Base-by-base conservation (phyloP, 1,284 basidiomycete genomes). In the Leccinum angustisporum region DNA sequence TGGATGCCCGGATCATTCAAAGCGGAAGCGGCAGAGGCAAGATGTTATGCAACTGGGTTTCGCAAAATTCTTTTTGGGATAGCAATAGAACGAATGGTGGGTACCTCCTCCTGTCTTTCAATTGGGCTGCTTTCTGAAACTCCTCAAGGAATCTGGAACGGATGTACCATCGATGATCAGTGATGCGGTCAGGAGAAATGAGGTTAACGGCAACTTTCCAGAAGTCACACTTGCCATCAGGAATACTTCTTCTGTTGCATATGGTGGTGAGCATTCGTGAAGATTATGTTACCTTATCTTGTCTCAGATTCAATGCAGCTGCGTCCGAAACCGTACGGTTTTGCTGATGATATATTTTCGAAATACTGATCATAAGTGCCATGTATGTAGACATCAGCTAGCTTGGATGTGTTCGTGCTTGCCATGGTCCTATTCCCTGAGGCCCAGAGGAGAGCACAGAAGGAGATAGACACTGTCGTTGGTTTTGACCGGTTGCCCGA, bases 341-440 rank as follows among this genome's bases (percentile, higher is more conserved):
- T 40, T 53, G 7, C 62, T 31, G n/a, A 36, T 54, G 13, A 36
- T 18, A 46, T 6, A 4, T 34, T 21, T 51, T 6, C 3, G 48
- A 7, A 27, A 43, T 54, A 5, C 10, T 55, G 33, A 52, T 63
- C 10, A 70, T 18, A 11, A 34, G 4, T 31, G 27, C 3, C 51
- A 40, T 57, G n/a, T 54, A 40, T 54, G 18, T 56, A 84, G 82
- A 83, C 80, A 6, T 75, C 80, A 1, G 78, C 78, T 6, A 76
- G 77, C 4, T 66, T 81, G 18, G 72, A 77, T 0, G 78, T 81
- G 0, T 84, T 85, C 64, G 63, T 85, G 21, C 75, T 83, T 36
- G 76, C 81, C 7, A 83, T 85, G 81, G 77, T 82, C 5, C 66
- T 83, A n/a, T 68, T 82, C 61, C 83, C 82, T 0, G 73, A 76